Evolutionary conservation across 192 early-diverging fungal species (phyloP).

Genomic region (Coemansia sp.): DNA sequence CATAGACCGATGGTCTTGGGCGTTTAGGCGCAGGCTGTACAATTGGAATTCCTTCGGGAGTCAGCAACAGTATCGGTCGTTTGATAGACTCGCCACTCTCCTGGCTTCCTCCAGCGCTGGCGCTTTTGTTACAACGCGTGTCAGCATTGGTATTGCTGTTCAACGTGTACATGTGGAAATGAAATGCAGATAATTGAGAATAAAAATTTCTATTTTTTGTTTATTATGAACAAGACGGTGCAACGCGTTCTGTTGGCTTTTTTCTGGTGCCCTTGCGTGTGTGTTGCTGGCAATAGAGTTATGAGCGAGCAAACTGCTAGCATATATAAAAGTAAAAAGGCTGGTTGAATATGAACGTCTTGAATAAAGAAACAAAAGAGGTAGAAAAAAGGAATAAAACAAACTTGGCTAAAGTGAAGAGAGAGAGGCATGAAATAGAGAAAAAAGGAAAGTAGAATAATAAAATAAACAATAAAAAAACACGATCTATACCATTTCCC

Average conservation of each 20-base stretch:
- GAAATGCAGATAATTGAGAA: neutral
- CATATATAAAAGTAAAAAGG: no score
- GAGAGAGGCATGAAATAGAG: neutral
- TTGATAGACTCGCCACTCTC: neutral
- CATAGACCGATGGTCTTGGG: neutral
- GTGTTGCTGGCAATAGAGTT: no score
- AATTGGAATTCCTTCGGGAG: conserved; percentile 11
- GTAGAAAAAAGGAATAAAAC: neutral
- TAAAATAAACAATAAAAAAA: neutral
- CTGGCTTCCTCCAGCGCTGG: neutral
- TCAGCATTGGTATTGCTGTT: neutral
- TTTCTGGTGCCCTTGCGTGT: no score
- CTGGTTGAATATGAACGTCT: no score
- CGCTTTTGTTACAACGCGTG: neutral
- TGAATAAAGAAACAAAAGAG: neutral
- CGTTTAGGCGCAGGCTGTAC: conserved; percentile 15
- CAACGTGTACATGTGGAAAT: neutral
- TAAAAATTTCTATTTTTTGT: neutral
- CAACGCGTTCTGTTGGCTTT: neutral
- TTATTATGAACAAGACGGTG: neutral
- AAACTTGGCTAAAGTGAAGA: neutral
- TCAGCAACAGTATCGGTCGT: neutral
- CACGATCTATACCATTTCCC: neutral
- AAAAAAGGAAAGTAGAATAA: neutral
- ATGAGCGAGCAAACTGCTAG: no score